Conservation (phyloP, 768 basidiomycete species). For the Mycena leptocephala region DNA sequence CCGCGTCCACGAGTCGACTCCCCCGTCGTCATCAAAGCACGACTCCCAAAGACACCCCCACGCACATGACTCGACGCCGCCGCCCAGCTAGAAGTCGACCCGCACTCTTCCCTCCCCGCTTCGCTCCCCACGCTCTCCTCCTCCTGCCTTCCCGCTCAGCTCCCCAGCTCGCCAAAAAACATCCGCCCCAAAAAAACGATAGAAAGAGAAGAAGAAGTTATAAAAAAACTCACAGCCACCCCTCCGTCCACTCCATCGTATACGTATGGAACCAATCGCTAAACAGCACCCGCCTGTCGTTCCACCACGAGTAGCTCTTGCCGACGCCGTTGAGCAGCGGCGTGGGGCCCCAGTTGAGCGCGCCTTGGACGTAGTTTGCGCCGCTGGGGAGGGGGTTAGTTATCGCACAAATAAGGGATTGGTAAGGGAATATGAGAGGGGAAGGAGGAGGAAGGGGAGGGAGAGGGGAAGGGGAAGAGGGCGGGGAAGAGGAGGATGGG, state of each 20-base stretch:
- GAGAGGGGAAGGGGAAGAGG: background rate
- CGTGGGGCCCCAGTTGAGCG: constrained; percentile 86
- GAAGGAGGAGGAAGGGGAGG: background rate
- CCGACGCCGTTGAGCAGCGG: constrained; percentile 71
- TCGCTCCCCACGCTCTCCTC: too few relatives aligned
- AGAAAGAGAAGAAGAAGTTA: constrained; percentile 12
- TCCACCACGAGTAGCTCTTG: constrained; percentile 87
- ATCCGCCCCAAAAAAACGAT: too few relatives aligned
- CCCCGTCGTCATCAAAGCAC: too few relatives aligned
- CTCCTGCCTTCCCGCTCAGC: too few relatives aligned
- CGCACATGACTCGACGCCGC: too few relatives aligned
- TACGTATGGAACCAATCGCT: constrained; percentile 84
- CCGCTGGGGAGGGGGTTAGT: constrained; percentile 55
- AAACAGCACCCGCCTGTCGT: constrained; percentile 76
- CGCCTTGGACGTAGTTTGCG: constrained; percentile 74
- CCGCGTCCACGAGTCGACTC: too few relatives aligned
- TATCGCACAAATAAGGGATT: constrained; percentile 1
- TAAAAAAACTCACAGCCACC: constrained; percentile 72
- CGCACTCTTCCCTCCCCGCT: too few relatives aligned
- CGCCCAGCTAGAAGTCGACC: too few relatives aligned
- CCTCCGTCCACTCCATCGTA: constrained; percentile 85
- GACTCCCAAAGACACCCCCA: too few relatives aligned
- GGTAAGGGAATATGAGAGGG: background rate
- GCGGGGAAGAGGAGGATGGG: background rate
- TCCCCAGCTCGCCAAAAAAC: too few relatives aligned